phyloP scores from a whole-genome alignment of 73 alveolate genomes.

The Blepharisma stoltei region DNA sequence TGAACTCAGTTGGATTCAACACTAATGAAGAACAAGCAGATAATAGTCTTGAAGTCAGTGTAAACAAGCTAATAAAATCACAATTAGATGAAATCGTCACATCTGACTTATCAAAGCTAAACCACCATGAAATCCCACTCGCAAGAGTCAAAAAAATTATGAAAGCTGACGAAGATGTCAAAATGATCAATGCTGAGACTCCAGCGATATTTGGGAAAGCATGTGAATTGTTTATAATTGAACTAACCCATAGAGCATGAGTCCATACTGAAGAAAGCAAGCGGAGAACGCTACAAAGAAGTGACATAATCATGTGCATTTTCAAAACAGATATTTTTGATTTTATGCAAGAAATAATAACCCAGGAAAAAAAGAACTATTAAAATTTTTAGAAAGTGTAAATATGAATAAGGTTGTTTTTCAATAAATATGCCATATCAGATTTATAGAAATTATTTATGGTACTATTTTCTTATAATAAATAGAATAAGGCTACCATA shows the following conservation, averaged over 20 bases:
- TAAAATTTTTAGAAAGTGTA: too few species aligned
- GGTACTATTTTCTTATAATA: too few species aligned
- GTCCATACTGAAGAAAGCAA: constrained; percentile 88
- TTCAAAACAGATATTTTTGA: constrained; percentile 93
- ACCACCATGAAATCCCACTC: constrained; percentile 74
- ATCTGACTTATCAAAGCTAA: constrained; percentile 59
- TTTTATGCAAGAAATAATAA: constrained; percentile 64
- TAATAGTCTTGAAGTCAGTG: background rate
- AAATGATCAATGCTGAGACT: constrained; percentile 50
- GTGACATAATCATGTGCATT: constrained; percentile 94
- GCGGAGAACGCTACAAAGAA: constrained; percentile 93
- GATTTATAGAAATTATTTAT: too few species aligned
- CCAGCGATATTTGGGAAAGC: constrained; percentile 98
- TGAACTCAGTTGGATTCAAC: too few species aligned
- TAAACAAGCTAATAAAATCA: constrained; percentile 7
- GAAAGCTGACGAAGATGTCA: constrained; percentile 63
- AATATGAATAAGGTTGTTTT: too few species aligned
- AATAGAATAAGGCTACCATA: too few species aligned
- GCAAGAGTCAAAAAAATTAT: constrained; percentile 97
- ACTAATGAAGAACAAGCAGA: background rate
- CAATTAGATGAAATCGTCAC: constrained; percentile 18
- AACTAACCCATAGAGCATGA: constrained; percentile 95
- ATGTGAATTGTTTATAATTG: constrained; percentile 97
- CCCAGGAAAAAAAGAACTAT: too few species aligned
- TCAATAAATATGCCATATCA: too few species aligned